Percentiles rank a stretch among this genome's conserved stretches.
Evolutionary conservation across 148 eudicot species (phyloP).

Genomic region (Amaranthus hypochondriacus): DNA sequence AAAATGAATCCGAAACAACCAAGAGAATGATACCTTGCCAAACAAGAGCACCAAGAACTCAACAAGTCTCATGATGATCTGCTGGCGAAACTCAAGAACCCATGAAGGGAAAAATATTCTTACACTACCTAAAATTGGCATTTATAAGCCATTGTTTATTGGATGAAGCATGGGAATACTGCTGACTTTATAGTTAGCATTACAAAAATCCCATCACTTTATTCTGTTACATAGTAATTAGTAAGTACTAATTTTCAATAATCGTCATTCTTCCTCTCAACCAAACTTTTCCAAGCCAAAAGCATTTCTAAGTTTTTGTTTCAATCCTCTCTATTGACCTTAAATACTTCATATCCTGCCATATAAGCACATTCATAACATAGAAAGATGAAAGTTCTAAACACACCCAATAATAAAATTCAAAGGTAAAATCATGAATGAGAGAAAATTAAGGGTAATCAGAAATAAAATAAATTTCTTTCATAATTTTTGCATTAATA

Average conservation of each 20-base stretch:
- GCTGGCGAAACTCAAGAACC: constrained; percentile 73
- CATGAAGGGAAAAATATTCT: constrained; percentile 51
- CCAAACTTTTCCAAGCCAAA: no score
- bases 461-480: background rate
- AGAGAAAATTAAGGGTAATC: background rate
- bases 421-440: background rate
- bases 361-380: background rate
- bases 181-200: constrained; percentile 16
- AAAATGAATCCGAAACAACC: constrained; percentile 3
- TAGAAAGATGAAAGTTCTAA: background rate
- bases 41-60: constrained; percentile 85
- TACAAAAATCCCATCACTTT: no score
- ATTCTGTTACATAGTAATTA: no score
- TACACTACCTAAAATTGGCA: constrained; percentile 64
- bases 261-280: background rate
- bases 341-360: no score
- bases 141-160: constrained; percentile 46
- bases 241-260: no score
- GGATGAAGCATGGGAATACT: constrained; percentile 26
- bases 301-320: no score
- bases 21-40: constrained; percentile 83
- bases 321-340: no score
- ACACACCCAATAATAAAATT: background rate
- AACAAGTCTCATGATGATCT: constrained; percentile 60
- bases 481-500: background rate